Evolutionary conservation across 2,329 filamentous ascomycete species (phyloP).

Genomic region (Penicillium corylophilum): DNA sequence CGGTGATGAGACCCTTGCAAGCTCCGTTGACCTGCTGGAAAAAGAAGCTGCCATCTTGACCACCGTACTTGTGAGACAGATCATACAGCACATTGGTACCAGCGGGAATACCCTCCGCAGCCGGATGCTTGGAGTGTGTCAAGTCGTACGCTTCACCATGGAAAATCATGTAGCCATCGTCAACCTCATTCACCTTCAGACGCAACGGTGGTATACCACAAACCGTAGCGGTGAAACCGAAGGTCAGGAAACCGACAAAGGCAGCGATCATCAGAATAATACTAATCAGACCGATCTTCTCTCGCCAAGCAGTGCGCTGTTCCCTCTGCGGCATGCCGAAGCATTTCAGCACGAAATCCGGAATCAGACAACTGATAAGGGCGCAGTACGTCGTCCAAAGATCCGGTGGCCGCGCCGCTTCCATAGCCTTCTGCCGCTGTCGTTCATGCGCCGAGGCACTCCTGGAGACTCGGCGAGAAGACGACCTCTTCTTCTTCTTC

Average conservation of each 20-base stretch:
- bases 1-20: slow-evolving; percentile 86
- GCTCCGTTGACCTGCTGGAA: slow-evolving; percentile 98
- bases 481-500: slow-evolving; percentile 60
- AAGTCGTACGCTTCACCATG: slow-evolving; percentile 90
- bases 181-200: slow-evolving; percentile 79
- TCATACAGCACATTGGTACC: slow-evolving; percentile 83
- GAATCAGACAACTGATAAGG: slow-evolving; percentile 91
- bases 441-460: slow-evolving; percentile 60
- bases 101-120: slow-evolving; percentile 72
- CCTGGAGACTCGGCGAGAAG: slow-evolving; percentile 57
- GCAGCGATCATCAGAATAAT: slow-evolving; percentile 85
- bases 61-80: slow-evolving; percentile 74
- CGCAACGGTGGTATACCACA: slow-evolving; percentile 72
- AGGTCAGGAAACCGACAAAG: slow-evolving; percentile 91
- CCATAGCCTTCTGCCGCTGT: slow-evolving; percentile 57
- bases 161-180: slow-evolving; percentile 87
- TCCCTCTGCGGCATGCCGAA: slow-evolving; percentile 82
- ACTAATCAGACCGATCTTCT: slow-evolving; percentile 96
- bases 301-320: slow-evolving; percentile 90
- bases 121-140: slow-evolving; percentile 71
- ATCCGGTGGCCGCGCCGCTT: slow-evolving; percentile 73
- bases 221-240: slow-evolving; percentile 88
- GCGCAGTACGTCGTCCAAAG: slow-evolving; percentile 96
- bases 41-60: slow-evolving; percentile 92
- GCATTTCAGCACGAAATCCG: slow-evolving; percentile 77